phyloP scores from a whole-genome alignment of 1,139 yeast genomes.

The Pneumocystis jirovecii region DNA sequence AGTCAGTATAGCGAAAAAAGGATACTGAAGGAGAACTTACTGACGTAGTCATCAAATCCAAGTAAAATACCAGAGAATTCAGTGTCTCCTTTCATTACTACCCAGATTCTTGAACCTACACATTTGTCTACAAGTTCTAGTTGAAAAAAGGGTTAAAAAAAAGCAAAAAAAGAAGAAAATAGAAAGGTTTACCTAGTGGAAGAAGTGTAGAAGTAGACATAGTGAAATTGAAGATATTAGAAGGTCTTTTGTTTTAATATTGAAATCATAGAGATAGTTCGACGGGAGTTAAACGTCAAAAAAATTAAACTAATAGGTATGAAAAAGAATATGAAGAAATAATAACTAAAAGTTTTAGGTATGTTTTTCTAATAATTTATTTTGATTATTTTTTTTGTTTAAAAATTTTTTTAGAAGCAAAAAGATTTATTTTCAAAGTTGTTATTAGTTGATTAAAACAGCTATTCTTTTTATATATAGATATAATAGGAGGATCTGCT shows the following conservation, averaged over 20 bases:
- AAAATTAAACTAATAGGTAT: too few relatives aligned
- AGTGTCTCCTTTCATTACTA: conserved; percentile 50
- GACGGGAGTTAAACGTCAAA: neutral
- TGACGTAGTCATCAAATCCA: conserved; percentile 92
- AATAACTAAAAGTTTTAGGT: too few relatives aligned
- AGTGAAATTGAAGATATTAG: neutral
- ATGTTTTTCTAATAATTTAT: too few relatives aligned
- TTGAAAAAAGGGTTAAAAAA: neutral
- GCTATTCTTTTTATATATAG: too few relatives aligned
- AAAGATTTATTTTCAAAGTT: too few relatives aligned
- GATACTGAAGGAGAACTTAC: conserved; percentile 13
- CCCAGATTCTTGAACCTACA: conserved; percentile 66
- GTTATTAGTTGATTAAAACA: too few relatives aligned
- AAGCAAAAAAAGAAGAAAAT: neutral
- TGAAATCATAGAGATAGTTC: neutral
- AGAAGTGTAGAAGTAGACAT: neutral
- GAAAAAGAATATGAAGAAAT: too few relatives aligned
- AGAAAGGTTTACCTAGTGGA: neutral
- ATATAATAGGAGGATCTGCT: too few relatives aligned
- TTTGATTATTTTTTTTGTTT: too few relatives aligned
- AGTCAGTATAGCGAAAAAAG: neutral
- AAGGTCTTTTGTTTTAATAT: neutral
- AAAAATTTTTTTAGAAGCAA: too few relatives aligned
- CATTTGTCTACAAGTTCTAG: conserved; percentile 78
- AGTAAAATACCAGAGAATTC: conserved; percentile 69